Evolutionary conservation across 1,139 yeast genomes (phyloP), one percentile per base, ranked within the genome.

Genomic region (Diutina neorugosa): DNA sequence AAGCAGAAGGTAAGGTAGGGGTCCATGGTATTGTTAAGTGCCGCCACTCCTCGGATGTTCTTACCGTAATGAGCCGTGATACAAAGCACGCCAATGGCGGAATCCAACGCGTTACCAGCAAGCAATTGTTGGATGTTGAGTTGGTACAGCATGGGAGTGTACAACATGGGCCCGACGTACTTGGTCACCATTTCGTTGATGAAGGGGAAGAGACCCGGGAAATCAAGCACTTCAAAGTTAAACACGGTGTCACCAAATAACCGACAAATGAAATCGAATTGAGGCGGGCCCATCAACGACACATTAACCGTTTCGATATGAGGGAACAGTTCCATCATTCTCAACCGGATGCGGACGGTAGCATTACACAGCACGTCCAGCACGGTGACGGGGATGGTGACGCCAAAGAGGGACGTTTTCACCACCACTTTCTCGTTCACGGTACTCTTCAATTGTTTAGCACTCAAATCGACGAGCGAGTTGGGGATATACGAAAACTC

Each of bases 251-350:
- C 93, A 58, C 96, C 96, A 54, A 86, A 70, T 19, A 86, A 73
- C 59, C 78, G 84, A 52, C 87, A 76, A 55, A 81, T 79, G 65
- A 90, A 93, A 67, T 93, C 98, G 66, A 90, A 81, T 58, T 82
- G 77, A 19, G 98, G 97, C 43, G 95, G 84, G 57, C 88, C 93
- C 66, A 90, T 70, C 60, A 93, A 72, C 21, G 96, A 83, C 40
- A 91, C 80, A 63, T 87, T 93, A 20, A 90, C 82, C 1, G 96
- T 90, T 67, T 93, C 95, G 57, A 93, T 74, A 67, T 93, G 98
- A 4, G 98, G 98, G 69, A 86, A 90, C 5, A 89, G 77, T 2
- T 89, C 68, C 85, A 88, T 91, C 84, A 93, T 82, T 74, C 93
- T 86, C 65, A 93, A 68, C 63, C 97, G 79, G 53, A 93, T 79